A percentile compares a stretch with the other conserved stretches of the same genome.
Conservation (phyloP, 1,284 basidiomycete species). For the Tilletia indica region DNA sequence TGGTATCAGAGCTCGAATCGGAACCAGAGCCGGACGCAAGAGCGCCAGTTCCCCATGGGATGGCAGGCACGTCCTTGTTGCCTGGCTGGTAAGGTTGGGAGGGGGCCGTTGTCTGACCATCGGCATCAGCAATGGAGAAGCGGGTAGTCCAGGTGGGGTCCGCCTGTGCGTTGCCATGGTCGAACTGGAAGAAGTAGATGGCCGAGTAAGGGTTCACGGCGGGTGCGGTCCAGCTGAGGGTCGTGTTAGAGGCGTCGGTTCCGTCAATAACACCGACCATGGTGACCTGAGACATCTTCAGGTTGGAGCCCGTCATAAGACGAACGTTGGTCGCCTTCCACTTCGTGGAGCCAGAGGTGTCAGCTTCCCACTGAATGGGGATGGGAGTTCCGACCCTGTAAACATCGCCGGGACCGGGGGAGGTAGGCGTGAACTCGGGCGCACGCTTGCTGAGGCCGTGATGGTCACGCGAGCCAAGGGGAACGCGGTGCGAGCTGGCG, state of each 20-base stretch:
- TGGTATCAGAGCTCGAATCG: conserved; percentile 21
- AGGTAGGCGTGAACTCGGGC: neutral
- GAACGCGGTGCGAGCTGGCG: neutral
- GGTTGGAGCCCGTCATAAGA: conserved; percentile 76
- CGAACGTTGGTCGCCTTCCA: conserved; percentile 51
- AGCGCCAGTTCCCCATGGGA: conserved; percentile 67
- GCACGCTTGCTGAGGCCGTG: neutral
- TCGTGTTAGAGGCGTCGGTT: conserved; percentile 58
- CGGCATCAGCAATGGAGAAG: conserved; percentile 69
- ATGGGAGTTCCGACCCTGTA: conserved; percentile 9
- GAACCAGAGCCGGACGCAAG: conserved; percentile 20
- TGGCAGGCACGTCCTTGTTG: conserved; percentile 54
- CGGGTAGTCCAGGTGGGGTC: conserved; percentile 72
- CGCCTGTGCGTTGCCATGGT: conserved; percentile 28
- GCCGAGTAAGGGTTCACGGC: conserved; percentile 64
- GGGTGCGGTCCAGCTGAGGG: conserved; percentile 69
- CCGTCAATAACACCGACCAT: conserved; percentile 68
- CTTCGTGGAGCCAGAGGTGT: conserved; percentile 18
- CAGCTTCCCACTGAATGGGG: conserved; percentile 15
- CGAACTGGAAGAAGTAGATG: conserved; percentile 52
- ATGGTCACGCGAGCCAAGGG: neutral
- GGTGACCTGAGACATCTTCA: conserved; percentile 68
- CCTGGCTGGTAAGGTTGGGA: conserved; percentile 63
- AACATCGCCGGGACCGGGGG: conserved; percentile 18
- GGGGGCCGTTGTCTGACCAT: conserved; percentile 63